phyloP scores from a whole-genome alignment of 345 rosid species.

The Mallotus nudiflorus region DNA sequence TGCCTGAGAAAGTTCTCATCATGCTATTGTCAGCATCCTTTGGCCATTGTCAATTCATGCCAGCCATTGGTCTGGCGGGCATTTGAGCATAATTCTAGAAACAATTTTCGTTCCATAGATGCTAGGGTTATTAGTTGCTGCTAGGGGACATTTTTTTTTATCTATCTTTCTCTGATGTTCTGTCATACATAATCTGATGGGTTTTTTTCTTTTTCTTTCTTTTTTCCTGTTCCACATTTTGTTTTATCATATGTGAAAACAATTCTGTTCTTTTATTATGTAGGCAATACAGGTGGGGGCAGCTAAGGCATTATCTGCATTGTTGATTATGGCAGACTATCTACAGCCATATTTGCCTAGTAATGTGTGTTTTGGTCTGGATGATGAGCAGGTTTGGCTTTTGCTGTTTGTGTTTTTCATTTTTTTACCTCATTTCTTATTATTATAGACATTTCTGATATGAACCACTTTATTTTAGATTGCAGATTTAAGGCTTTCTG shows the following conservation, averaged over 20 bases:
- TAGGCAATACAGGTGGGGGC: conserved; percentile 77
- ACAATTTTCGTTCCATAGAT: neutral
- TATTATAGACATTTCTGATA: conserved; percentile 17
- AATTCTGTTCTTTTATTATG: conserved; percentile 12
- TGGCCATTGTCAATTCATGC: neutral
- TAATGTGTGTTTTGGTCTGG: conserved; percentile 63
- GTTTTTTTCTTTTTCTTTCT: neutral
- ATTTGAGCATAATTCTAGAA: neutral
- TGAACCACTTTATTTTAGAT: conserved; percentile 46
- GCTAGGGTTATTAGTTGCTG: neutral
- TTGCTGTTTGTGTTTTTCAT: conserved; percentile 20
- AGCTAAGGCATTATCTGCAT: conserved; percentile 54
- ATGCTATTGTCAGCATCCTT: neutral
- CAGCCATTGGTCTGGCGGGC: neutral
- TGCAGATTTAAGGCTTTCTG: conserved; percentile 52
- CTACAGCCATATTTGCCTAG: conserved; percentile 48
- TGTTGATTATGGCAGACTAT: conserved; percentile 55
- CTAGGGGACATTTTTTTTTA: neutral
- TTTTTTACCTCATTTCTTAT: neutral
- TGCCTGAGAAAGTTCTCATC: neutral
- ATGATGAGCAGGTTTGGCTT: conserved; percentile 70
- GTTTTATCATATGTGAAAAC: neutral
- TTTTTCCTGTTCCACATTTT: neutral
- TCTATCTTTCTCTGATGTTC: neutral
- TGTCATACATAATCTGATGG: neutral